Conservation (phyloP, 257 asterid species). For the Galeopsis tetrahit region DNA sequence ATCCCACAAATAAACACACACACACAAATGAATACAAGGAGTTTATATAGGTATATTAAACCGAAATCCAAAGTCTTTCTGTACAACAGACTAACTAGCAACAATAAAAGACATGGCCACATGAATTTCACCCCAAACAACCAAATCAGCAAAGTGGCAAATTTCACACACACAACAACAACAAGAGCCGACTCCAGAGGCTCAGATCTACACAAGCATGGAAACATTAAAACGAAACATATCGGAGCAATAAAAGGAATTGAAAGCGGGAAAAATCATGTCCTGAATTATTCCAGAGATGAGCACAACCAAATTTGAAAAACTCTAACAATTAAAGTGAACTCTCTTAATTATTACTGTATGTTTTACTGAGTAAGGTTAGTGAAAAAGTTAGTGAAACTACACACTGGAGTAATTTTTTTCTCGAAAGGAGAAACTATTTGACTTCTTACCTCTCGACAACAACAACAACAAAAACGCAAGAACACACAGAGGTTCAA, state of each 20-base stretch:
- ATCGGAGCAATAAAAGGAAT: background rate
- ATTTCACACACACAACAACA: background rate
- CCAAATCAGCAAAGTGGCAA: background rate
- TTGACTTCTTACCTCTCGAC: background rate
- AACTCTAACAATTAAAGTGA: background rate
- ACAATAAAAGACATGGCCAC: background rate
- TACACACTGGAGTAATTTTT: background rate
- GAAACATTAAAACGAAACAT: background rate
- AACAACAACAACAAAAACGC: background rate
- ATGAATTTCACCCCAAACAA: constrained; percentile 1
- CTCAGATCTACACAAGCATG: constrained; percentile 37
- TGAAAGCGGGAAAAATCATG: background rate
- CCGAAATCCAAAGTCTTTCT: background rate
- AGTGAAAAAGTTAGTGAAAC: background rate
- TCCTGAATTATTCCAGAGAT: background rate
- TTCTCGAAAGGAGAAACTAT: background rate
- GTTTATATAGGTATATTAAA: background rate
- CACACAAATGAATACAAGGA: background rate
- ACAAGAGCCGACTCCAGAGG: background rate
- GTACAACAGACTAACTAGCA: background rate
- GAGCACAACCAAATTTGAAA: background rate
- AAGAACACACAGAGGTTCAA: background rate
- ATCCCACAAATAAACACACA: background rate
- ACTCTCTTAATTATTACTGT: background rate
- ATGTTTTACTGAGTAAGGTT: background rate